phyloP scores from a whole-genome alignment of 2,329 filamentous ascomycete genomes.

The Sporothrix curviconia region DNA sequence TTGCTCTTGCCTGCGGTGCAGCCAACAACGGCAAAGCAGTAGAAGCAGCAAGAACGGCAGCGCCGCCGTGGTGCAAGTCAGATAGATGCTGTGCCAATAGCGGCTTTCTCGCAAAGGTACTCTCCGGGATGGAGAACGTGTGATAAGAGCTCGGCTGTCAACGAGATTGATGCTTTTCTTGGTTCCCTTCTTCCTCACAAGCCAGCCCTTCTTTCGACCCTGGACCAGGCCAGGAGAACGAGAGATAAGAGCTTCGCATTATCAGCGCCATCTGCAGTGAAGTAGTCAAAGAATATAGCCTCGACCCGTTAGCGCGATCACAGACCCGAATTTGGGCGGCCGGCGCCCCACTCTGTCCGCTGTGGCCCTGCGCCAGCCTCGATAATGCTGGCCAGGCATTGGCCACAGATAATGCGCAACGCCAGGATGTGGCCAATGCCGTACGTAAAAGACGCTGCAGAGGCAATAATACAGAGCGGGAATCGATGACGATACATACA shows the following conservation, averaged over 20 bases:
- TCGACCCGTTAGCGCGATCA: background rate
- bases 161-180: background rate
- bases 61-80: background rate
- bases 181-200: background rate
- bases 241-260: slow-evolving; percentile 6
- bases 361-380: background rate
- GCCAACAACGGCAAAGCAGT: background rate
- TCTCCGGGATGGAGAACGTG: background rate
- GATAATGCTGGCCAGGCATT: slow-evolving; percentile 5
- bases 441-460: slow-evolving; percentile 2
- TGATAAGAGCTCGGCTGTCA: background rate
- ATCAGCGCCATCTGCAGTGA: no score
- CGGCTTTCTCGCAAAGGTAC: background rate
- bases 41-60: background rate
- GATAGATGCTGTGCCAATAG: background rate
- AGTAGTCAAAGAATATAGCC: background rate
- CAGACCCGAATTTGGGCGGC: background rate
- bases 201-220: no score
- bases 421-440: background rate
- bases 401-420: slow-evolving; percentile 7
- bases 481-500: background rate
- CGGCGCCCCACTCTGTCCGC: background rate
- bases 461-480: background rate
- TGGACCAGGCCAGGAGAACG: background rate
- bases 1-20: background rate